These are phyloP conservation scores for Aspergillus ibericus DNA, from an alignment of 2,329 filamentous ascomycete species.

Conservation along the genomic window DNA sequence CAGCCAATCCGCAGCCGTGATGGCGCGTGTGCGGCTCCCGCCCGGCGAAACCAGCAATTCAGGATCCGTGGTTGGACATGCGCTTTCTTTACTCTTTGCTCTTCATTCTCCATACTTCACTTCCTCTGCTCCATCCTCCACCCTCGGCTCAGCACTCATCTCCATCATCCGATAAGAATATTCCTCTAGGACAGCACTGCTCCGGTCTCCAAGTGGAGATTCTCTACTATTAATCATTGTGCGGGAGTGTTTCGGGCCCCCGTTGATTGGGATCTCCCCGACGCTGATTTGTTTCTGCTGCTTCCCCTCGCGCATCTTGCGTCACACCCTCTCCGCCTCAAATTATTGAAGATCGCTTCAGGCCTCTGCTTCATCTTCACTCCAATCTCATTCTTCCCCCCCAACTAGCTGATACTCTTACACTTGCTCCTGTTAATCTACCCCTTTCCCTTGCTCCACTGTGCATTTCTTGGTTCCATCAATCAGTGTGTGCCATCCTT, in stretches of 20 bases:
- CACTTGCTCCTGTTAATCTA: neutral
- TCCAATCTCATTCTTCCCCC: neutral
- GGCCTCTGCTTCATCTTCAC: neutral
- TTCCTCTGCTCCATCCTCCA: too few relatives aligned
- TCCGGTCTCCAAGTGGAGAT: neutral
- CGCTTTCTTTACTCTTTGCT: neutral
- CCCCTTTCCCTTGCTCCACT: conserved; percentile 4
- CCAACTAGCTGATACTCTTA: neutral
- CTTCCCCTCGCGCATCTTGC: neutral
- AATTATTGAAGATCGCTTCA: conserved; percentile 1
- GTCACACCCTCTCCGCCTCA: neutral
- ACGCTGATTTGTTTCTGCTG: conserved; percentile 2
- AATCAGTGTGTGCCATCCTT: neutral
- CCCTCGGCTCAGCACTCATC: too few relatives aligned
- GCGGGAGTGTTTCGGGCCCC: neutral
- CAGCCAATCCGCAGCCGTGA: neutral
- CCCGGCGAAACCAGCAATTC: neutral
- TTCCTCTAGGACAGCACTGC: neutral
- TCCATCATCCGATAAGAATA: neutral
- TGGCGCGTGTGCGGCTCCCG: neutral
- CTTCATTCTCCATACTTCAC: neutral
- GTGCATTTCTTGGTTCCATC: neutral
- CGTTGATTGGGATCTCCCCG: neutral
- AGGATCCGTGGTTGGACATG: neutral
- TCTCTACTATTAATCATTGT: neutral